A percentile compares a stretch with the other conserved stretches of the same genome.
Evolutionary conservation across 2,329 filamentous ascomycete species (phyloP).

Genomic region (Neonectria hederae): DNA sequence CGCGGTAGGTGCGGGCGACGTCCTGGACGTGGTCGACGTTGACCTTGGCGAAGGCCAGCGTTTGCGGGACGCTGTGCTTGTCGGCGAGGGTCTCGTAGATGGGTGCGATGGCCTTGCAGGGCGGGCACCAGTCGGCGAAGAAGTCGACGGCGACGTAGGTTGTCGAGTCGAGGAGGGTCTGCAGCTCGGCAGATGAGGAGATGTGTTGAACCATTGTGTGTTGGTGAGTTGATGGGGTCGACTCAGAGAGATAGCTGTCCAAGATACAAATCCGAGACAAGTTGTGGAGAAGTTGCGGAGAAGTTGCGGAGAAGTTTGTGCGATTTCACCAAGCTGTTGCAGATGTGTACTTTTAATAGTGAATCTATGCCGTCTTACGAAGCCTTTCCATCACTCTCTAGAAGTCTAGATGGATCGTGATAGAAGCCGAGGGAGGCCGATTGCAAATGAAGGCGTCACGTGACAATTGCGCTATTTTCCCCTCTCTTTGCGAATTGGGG

Average conservation of each 20-base stretch:
- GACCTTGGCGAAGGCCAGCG: conserved; percentile 84
- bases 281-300: neutral
- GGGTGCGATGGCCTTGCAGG: conserved; percentile 59
- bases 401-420: conserved; percentile 26
- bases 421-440: conserved; percentile 33
- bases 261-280: neutral
- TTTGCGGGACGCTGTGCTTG: conserved; percentile 51
- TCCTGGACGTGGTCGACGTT: conserved; percentile 87
- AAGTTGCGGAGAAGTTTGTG: too few relatives aligned
- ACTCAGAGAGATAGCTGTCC: neutral
- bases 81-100: conserved; percentile 49
- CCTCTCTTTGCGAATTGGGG: conserved; percentile 5
- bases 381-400: conserved; percentile 24
- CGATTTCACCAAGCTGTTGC: neutral
- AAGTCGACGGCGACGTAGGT: conserved; percentile 59
- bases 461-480: conserved; percentile 35
- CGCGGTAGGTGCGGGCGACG: conserved; percentile 76
- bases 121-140: conserved; percentile 61
- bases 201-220: conserved; percentile 45
- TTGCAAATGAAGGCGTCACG: conserved; percentile 35
- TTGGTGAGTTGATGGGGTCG: neutral
- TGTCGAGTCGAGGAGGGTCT: conserved; percentile 49
- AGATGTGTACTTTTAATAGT: conserved; percentile 11
- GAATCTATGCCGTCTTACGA: conserved; percentile 10
- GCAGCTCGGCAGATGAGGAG: conserved; percentile 46